phyloP scores from a whole-genome alignment of 2,329 filamentous ascomycete genomes.

The Penicillium sp. region DNA sequence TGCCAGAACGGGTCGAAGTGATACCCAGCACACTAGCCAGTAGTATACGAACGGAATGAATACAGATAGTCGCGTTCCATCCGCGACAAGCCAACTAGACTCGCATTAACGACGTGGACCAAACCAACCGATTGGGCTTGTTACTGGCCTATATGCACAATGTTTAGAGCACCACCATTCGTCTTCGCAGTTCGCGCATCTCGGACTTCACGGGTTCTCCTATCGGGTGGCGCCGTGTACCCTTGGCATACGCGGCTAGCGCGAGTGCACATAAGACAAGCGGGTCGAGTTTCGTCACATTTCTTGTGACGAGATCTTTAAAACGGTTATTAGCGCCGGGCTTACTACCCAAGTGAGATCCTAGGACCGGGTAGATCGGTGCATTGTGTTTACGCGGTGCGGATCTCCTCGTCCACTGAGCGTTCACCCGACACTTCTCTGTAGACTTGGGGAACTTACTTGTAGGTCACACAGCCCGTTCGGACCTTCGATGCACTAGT shows the following conservation, averaged over 20 bases:
- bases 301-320: conserved; percentile 3
- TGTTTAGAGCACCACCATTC: background rate
- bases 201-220: conserved; percentile 2
- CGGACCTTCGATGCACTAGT: conserved; percentile 3
- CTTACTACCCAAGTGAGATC: background rate
- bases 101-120: background rate
- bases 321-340: background rate
- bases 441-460: background rate
- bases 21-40: conserved; percentile 2
- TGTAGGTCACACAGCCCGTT: conserved; percentile 6
- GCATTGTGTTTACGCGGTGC: background rate
- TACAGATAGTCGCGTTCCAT: conserved; percentile 4
- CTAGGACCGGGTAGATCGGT: background rate
- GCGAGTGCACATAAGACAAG: background rate
- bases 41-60: conserved; percentile 2
- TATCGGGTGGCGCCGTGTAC: background rate
- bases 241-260: conserved; percentile 1
- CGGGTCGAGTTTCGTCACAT: conserved; percentile 6
- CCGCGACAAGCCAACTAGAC: background rate
- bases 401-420: background rate
- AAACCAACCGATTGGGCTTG: background rate
- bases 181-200: background rate
- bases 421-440: background rate
- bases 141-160: background rate
- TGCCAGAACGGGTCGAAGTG: conserved; percentile 4